A percentile compares a stretch with the other conserved stretches of the same genome.
Evolutionary conservation across 495 filamentous ascomycete genomes (phyloP).

Genomic region (Friedmanniomyces endolithicus): DNA sequence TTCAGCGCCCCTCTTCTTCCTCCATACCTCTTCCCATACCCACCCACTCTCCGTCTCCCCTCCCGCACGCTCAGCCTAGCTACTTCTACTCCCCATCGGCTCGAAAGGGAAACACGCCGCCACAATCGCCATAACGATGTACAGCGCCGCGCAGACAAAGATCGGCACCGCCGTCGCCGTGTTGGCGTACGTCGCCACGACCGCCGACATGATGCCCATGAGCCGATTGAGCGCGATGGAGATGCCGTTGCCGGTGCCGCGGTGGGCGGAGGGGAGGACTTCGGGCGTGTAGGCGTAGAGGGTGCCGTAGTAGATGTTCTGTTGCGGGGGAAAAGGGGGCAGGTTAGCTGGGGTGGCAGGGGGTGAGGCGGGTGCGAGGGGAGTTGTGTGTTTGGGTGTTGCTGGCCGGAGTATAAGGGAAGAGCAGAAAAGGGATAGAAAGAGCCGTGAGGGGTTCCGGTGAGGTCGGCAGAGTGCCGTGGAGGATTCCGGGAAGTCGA

Average conservation of each 20-base stretch:
- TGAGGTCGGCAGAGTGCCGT: too few relatives aligned
- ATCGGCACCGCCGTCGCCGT: constrained; percentile 51
- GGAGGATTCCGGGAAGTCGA: too few relatives aligned
- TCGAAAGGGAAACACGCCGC: constrained; percentile 56
- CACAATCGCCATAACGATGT: constrained; percentile 50
- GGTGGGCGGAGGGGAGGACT: constrained; percentile 54
- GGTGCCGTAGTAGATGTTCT: constrained; percentile 25
- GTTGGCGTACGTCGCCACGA: constrained; percentile 42
- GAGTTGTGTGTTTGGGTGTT: neutral
- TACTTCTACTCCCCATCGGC: constrained; percentile 54
- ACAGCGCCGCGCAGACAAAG: constrained; percentile 55
- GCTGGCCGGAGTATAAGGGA: too few relatives aligned
- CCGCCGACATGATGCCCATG: constrained; percentile 59
- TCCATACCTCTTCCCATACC: neutral
- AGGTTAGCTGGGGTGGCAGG: neutral
- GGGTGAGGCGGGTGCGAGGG: neutral
- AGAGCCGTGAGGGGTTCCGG: too few relatives aligned
- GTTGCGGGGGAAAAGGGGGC: neutral
- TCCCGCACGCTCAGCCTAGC: too few relatives aligned
- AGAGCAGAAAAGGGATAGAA: too few relatives aligned
- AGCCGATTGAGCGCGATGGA: constrained; percentile 50
- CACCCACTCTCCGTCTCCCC: neutral
- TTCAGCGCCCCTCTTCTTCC: neutral
- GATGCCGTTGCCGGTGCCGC: constrained; percentile 59
- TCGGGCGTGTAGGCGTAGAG: constrained; percentile 52